phyloP scores from a whole-genome alignment of 352 stramenopile species.

The Elongisporangium undulatum region DNA sequence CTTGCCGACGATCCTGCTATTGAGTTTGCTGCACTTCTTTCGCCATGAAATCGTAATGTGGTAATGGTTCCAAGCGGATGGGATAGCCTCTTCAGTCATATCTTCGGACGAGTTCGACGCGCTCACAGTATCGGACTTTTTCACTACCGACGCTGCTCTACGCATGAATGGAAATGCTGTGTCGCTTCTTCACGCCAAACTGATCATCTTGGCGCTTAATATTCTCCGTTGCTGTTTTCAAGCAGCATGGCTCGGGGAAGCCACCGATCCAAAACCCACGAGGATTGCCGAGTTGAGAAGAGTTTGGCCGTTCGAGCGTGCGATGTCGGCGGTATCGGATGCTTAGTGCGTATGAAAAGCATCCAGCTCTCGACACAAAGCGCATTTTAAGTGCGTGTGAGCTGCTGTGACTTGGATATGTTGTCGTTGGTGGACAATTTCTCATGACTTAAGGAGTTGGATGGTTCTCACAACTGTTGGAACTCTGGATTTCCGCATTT shows the following conservation, averaged over 20 bases:
- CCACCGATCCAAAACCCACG: not conserved
- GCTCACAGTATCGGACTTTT: constrained; percentile 12
- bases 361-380: not conserved
- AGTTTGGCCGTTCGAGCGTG: not conserved
- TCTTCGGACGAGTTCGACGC: constrained; percentile 9
- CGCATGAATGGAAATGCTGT: constrained; percentile 25
- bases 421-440: not conserved
- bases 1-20: constrained; percentile 11
- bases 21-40: constrained; percentile 17
- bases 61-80: constrained; percentile 6
- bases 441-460: not conserved
- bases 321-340: not conserved
- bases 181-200: constrained; percentile 6
- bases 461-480: not conserved
- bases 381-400: not conserved
- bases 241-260: not conserved
- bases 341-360: not conserved
- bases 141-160: constrained; percentile 15
- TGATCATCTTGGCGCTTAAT: not conserved
- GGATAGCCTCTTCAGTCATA: not conserved
- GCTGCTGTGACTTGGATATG: not conserved
- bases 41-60: constrained; percentile 4
- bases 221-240: not conserved
- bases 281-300: not conserved
- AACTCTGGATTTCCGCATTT: too few species aligned